A percentile compares a stretch with the other conserved stretches of the same genome.
Conservation (phyloP, 805 yeast species). For the Helenozyma baotianmanensis region DNA sequence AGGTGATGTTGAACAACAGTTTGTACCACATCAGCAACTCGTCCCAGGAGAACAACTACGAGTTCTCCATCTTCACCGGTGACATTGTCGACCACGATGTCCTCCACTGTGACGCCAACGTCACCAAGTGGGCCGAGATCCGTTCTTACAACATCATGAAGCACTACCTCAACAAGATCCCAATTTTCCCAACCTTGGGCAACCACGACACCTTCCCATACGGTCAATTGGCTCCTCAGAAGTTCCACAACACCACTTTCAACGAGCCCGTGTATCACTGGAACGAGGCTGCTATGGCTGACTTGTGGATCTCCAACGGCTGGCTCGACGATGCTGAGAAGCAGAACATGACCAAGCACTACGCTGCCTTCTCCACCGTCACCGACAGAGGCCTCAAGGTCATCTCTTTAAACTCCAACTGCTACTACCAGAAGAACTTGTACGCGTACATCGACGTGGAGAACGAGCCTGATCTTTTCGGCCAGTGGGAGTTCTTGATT, state of each 20-base stretch:
- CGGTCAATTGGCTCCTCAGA: slow-evolving; percentile 57
- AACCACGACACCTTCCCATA: slow-evolving; percentile 73
- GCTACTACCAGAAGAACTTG: slow-evolving; percentile 59
- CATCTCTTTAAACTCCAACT: slow-evolving; percentile 52
- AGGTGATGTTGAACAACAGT: slow-evolving; percentile 54
- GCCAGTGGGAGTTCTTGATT: slow-evolving; percentile 56
- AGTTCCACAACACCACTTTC: slow-evolving; percentile 11
- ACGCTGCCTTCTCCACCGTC: slow-evolving; percentile 56
- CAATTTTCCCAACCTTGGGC: slow-evolving; percentile 61
- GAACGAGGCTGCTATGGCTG: slow-evolving; percentile 35
- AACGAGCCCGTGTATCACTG: slow-evolving; percentile 26
- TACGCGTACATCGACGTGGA: slow-evolving; percentile 50
- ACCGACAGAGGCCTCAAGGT: slow-evolving; percentile 45
- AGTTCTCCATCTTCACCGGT: slow-evolving; percentile 67
- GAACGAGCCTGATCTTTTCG: slow-evolving; percentile 56
- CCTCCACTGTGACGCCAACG: slow-evolving; percentile 46
- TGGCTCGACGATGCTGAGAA: slow-evolving; percentile 29
- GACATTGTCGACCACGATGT: slow-evolving; percentile 70
- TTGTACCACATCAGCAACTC: slow-evolving; percentile 40
- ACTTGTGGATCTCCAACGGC: slow-evolving; percentile 32
- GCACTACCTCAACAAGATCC: slow-evolving; percentile 43
- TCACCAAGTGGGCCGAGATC: slow-evolving; percentile 69
- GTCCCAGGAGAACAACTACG: slow-evolving; percentile 36
- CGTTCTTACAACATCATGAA: slow-evolving; percentile 62
- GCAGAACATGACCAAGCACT: slow-evolving; percentile 39